Evolutionary conservation across 2,329 filamentous ascomycete genomes (phyloP), one percentile per base, ranked within the genome.

Genomic region (Colletotrichum noveboracense): DNA sequence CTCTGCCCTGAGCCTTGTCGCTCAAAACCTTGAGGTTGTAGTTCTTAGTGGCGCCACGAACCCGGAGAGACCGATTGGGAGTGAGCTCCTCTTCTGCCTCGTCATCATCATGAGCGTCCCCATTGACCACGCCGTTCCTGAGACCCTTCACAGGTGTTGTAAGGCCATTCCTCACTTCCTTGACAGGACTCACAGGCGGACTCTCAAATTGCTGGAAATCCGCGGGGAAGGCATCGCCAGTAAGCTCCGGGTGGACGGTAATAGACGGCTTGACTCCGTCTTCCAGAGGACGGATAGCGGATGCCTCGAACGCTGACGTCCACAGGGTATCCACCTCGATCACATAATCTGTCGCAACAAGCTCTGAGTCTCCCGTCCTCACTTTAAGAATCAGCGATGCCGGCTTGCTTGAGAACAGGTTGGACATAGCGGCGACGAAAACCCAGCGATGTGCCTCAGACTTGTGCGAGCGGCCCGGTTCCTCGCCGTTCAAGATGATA

Each of bases 21-120:
- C 88, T 92, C 18, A 93, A 83, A 14, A 88, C 84, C 80, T 91
- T 92, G 48, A 93, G 81, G 77, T 93, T 93, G 79, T 93, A 93
- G 26, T 87, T 86, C 75, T 89, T 88, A 71, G 87, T 87, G 56
- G 84, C 84, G 21, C 70, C 74, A 68, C 90, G 86, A 18, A 84
- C 83, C 58, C 90, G 86, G 21, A 91, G 81, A 2, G 88, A 88
- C 74, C 90, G 87, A 69, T 86, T 89, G 0, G 89, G 89, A 3
- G 89, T 91, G 16, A 85, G 83, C 21, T 89, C 88, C 30, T 87
- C 87, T 26, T 88, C 86, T 8, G 80, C 77, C 10, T 87, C 86
- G 43, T 89, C 88, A 32, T 88, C 87, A 7, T 85, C 83, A 18
- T 88, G 86, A 43, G 28, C 68, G 16, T 75, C 60, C 3, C 71